Conservation (phyloP, 768 basidiomycete genomes). For the Suillus spraguei region DNA sequence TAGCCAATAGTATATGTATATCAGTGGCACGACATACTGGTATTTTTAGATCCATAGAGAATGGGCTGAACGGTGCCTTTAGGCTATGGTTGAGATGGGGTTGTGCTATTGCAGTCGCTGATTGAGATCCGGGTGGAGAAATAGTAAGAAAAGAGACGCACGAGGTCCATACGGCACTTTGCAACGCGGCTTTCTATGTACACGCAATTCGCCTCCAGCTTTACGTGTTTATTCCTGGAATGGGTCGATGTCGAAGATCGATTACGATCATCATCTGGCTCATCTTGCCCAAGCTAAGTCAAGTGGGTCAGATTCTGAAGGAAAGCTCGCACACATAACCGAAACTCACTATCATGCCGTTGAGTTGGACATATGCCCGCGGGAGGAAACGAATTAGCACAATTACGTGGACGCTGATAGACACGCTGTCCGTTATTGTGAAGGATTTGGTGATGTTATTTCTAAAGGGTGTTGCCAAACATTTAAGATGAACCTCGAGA, state of each 20-base stretch:
- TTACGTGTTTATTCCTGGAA: constrained; percentile 12
- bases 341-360: no score
- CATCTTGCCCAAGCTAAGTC: no score
- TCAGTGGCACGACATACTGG: constrained; percentile 20
- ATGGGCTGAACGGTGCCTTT: background rate
- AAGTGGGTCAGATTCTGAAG: background rate
- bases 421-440: background rate
- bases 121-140: constrained; percentile 1
- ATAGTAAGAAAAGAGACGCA: background rate
- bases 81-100: no score
- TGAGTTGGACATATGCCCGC: background rate
- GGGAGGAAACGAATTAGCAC: background rate
- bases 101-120: background rate
- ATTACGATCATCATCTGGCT: background rate
- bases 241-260: background rate
- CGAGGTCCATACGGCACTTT: background rate
- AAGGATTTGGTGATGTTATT: background rate
- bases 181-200: constrained; percentile 3
- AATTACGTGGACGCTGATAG: background rate
- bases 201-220: constrained; percentile 1
- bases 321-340: background rate
- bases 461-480: background rate
- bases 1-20: background rate
- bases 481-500: background rate
- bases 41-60: constrained; percentile 21